Evolutionary conservation across 495 filamentous ascomycete genomes (phyloP).

Genomic region (Stereocaulon alpinum): DNA sequence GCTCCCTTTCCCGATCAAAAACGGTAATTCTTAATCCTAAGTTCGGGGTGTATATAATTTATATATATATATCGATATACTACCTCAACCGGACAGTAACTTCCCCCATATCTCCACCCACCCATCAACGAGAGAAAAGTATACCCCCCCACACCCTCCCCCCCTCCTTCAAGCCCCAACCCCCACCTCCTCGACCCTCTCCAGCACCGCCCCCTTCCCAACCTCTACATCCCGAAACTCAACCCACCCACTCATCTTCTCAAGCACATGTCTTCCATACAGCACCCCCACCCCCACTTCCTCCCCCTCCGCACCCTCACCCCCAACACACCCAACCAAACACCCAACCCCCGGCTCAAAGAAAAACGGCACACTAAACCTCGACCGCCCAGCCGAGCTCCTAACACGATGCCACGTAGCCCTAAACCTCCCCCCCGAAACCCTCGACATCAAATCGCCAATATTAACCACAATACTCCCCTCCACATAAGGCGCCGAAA

Average conservation of each 20-base stretch:
- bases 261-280: conserved; percentile 37
- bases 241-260: conserved; percentile 40
- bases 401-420: conserved; percentile 40
- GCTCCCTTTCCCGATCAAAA: too few species aligned
- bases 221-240: conserved; percentile 23
- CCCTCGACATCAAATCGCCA: conserved; percentile 38
- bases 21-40: too few species aligned
- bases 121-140: too few species aligned
- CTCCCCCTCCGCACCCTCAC: conserved; percentile 29
- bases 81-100: too few species aligned
- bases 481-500: conserved; percentile 35
- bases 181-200: conserved; percentile 23
- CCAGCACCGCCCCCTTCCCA: neutral
- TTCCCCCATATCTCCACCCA: too few species aligned
- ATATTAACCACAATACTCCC: conserved; percentile 41
- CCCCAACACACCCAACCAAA: conserved; percentile 29
- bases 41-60: too few species aligned
- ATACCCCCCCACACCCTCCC: too few species aligned
- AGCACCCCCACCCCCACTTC: conserved; percentile 26
- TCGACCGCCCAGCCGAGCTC: conserved; percentile 12
- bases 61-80: too few species aligned
- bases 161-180: neutral
- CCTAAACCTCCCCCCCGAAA: conserved; percentile 38
- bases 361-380: conserved; percentile 40
- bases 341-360: conserved; percentile 39